These are phyloP conservation scores for Rhododendron williamsianum DNA, from an alignment of 148 eudicot genomes.

Conservation along the genomic window DNA sequence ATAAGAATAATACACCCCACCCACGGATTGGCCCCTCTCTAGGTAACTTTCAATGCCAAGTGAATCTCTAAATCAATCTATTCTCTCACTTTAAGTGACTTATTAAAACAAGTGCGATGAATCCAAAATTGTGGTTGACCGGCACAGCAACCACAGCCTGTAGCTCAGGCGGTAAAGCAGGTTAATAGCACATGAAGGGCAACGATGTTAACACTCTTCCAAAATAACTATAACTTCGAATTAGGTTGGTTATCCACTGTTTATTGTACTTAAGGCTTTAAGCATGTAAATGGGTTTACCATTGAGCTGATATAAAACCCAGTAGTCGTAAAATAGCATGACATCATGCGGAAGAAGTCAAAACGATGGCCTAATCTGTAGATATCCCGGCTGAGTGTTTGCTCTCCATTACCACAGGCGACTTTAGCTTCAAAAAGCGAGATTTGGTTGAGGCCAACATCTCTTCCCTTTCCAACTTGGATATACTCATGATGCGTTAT, in stretches of 20 bases:
- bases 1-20: neutral
- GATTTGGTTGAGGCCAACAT: conserved; percentile 70
- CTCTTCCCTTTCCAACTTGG: conserved; percentile 77
- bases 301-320: conserved; percentile 60
- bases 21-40: neutral
- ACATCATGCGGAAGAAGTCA: conserved; percentile 71
- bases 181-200: neutral
- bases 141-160: neutral
- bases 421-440: conserved; percentile 69
- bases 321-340: conserved; percentile 56
- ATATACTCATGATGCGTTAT: conserved; percentile 74
- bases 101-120: neutral
- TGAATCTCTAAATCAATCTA: neutral
- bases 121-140: neutral
- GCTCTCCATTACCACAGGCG: conserved; percentile 73
- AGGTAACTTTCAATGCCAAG: neutral
- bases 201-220: neutral
- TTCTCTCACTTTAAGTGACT: neutral
- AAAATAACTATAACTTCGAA: neutral
- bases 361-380: conserved; percentile 70
- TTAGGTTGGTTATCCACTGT: neutral
- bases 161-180: neutral
- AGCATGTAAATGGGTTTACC: conserved; percentile 27
- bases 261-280: neutral
- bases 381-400: conserved; percentile 60